Conservation (phyloP, 306 rosid genomes). For the Malus fusca region DNA sequence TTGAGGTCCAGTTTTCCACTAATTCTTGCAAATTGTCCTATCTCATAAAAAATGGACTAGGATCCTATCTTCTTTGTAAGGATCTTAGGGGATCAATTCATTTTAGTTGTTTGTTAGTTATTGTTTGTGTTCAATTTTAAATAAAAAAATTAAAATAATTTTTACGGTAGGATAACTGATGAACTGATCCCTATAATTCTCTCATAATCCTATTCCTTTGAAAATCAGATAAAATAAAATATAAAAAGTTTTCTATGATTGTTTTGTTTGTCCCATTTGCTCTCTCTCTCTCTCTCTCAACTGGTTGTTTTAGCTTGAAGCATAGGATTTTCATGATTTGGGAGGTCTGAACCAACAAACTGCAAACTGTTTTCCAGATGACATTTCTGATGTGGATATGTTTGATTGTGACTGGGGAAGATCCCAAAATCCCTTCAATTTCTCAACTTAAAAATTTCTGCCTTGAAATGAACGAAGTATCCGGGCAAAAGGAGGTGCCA, state of each 20-base stretch:
- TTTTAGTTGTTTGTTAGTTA: too few species aligned
- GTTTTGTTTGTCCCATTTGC: constrained; percentile 9
- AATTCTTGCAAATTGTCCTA: constrained; percentile 20
- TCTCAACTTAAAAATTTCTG: constrained; percentile 19
- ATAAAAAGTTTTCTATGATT: constrained; percentile 2
- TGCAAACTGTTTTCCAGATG: background rate
- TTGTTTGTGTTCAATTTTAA: too few species aligned
- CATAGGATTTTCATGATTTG: constrained; percentile 30
- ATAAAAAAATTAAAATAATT: background rate
- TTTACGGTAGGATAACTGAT: too few species aligned
- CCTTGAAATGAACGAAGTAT: constrained; percentile 38
- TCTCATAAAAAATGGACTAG: background rate
- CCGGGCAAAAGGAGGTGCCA: constrained; percentile 8
- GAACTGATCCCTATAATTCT: too few species aligned
- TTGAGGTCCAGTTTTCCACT: constrained; percentile 24
- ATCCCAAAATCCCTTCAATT: constrained; percentile 8
- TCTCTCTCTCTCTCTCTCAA: background rate
- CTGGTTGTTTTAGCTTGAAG: constrained; percentile 36
- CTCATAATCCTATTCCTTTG: too few species aligned
- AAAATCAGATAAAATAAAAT: background rate
- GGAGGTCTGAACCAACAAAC: constrained; percentile 22
- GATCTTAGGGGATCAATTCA: too few species aligned
- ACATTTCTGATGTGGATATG: background rate
- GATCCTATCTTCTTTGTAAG: too few species aligned
- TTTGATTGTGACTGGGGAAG: constrained; percentile 1